phyloP scores from a whole-genome alignment of 2,329 filamentous ascomycete species.

The Talaromyces atroroseus region DNA sequence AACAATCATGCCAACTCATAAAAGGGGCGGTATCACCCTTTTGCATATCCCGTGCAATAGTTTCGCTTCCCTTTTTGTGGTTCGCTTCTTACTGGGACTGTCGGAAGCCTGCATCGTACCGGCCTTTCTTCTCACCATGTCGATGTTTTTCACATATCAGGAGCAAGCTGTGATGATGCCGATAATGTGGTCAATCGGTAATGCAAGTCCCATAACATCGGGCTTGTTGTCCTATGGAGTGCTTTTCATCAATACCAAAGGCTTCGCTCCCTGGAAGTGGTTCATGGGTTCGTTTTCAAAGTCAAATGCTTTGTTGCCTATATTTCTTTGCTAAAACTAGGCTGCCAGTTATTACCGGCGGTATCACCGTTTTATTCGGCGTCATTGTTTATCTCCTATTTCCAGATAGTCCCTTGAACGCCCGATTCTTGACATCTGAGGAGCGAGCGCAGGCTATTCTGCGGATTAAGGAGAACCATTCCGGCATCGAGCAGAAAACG shows the following conservation, averaged over 20 bases:
- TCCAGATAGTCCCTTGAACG: slow-evolving; percentile 29
- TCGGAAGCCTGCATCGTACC: slow-evolving; percentile 51
- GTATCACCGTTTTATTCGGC: slow-evolving; percentile 19
- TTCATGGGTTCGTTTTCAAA: slow-evolving; percentile 29
- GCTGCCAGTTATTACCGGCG: neutral
- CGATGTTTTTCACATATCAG: slow-evolving; percentile 34
- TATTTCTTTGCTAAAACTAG: neutral
- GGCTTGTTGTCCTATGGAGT: slow-evolving; percentile 41
- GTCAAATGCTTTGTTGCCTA: neutral
- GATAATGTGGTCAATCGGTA: slow-evolving; percentile 39
- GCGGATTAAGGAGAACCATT: slow-evolving; percentile 32
- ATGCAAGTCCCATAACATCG: slow-evolving; percentile 35
- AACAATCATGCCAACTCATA: neutral
- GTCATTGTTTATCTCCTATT: slow-evolving; percentile 28
- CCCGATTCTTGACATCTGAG: slow-evolving; percentile 27
- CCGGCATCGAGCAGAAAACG: slow-evolving; percentile 32
- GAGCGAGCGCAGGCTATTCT: slow-evolving; percentile 31
- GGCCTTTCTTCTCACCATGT: slow-evolving; percentile 39
- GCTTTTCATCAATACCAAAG: slow-evolving; percentile 33
- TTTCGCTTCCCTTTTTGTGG: slow-evolving; percentile 45
- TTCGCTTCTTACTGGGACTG: slow-evolving; percentile 49
- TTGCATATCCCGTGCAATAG: slow-evolving; percentile 42
- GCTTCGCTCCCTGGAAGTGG: slow-evolving; percentile 37
- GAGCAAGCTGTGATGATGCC: slow-evolving; percentile 28
- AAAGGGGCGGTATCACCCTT: slow-evolving; percentile 11